Evolutionary conservation across 306 rosid species (phyloP), one percentile per base, ranked within the genome.

Genomic region (Macrotyloma uniflorum): DNA sequence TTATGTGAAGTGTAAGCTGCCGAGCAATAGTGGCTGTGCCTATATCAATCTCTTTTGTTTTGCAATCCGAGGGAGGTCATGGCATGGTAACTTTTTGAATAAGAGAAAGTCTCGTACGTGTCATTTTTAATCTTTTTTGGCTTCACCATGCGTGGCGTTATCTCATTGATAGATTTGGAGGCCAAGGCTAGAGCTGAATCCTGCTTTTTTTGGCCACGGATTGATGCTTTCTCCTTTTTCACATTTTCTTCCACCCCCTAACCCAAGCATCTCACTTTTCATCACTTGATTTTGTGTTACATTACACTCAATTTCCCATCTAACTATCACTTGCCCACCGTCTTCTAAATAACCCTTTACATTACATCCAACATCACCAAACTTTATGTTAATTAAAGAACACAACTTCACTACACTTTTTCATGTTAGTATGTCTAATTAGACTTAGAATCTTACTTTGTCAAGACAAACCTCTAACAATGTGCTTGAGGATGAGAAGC

Each of bases 151-250:
- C 77, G 88, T 82, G 88, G 72, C 88, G 59, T 51, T 86, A 74
- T 80, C 80, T 79, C 59, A 80, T 87, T 88, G 84, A 83, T 84
- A 72, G 88, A 70, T 75, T 76, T 22, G 79, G 85, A 76, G 87
- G 89, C 80, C 80, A 75, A 53, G 42, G 59, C 24, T 43, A 65
- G 83, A 78, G 70, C 69, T 77, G 66, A 71, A 78, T 51, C 74
- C 19, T 19, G 18, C 64, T 47, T 74, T 74, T 65, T 64, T 75
- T 58, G 53, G 59, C 86, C 86, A 84, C 86, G 81, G 81, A 81
- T 67, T 69, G 62, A 66, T 83, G 66, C 83, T 75, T 67, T 68
- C 20, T 22, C 18, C 36, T 47, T 72, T 75, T 72, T 58, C 49
- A 32, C 75, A 74, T 80, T 75, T 79, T 68, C 76, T 69, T 70